Percentiles rank a stretch among this genome's conserved stretches.
Evolutionary conservation across 371 early-diverging fungal genomes (phyloP).

Genomic region (Actinomortierella ambigua): DNA sequence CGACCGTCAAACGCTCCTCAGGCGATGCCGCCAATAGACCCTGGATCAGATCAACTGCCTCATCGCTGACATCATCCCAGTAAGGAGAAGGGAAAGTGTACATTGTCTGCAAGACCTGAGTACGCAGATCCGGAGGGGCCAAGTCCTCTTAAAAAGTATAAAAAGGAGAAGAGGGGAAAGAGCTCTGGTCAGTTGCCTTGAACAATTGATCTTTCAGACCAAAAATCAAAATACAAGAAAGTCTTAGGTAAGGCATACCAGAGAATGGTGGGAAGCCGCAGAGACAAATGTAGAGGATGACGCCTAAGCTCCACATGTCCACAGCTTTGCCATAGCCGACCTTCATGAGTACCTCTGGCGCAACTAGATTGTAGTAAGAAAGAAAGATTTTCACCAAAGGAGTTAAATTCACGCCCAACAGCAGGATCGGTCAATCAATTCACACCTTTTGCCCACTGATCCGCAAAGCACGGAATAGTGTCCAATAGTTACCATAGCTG

Average conservation of each 20-base stretch:
- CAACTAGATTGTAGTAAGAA: slow-evolving; percentile 52
- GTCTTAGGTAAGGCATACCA: no score
- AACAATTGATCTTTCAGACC: no score
- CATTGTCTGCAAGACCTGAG: slow-evolving; percentile 81
- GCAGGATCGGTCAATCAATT: background rate
- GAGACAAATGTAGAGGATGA: slow-evolving; percentile 96
- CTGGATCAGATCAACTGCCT: slow-evolving; percentile 68
- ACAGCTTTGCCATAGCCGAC: slow-evolving; percentile 83
- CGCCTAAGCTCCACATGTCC: slow-evolving; percentile 99
- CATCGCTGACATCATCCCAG: slow-evolving; percentile 84
- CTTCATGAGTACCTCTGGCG: slow-evolving; percentile 93
- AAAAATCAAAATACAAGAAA: no score
- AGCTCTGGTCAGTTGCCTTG: background rate
- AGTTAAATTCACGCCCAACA: no score
- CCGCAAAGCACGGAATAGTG: no score
- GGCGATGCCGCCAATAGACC: slow-evolving; percentile 61
- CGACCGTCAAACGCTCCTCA: slow-evolving; percentile 31
- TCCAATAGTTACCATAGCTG: slow-evolving; percentile 82
- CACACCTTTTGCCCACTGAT: background rate
- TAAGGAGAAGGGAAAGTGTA: slow-evolving; percentile 81
- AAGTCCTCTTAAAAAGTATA: no score
- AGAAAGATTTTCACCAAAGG: background rate
- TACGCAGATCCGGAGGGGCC: slow-evolving; percentile 53
- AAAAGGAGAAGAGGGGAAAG: background rate
- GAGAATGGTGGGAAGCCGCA: slow-evolving; percentile 96